phyloP scores from a whole-genome alignment of 176 grass and related monocot genomes.

The Raddia distichophylla region DNA sequence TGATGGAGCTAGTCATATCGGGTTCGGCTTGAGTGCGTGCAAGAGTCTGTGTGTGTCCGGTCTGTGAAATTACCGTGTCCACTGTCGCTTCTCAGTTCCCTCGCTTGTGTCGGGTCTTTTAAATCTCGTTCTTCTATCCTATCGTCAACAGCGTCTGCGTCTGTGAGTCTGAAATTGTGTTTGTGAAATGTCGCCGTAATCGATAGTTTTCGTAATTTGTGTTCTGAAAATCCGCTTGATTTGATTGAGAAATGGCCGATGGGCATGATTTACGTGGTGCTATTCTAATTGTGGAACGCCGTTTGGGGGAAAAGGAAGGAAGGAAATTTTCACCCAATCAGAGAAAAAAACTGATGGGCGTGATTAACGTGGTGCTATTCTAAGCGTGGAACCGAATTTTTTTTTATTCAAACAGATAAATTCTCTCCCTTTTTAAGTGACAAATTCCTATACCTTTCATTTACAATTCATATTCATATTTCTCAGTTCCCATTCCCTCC shows the following conservation, averaged over 20 bases:
- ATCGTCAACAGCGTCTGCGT: not conserved
- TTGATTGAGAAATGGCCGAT: not conserved
- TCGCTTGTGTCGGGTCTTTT: not conserved
- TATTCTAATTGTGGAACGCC: not conserved
- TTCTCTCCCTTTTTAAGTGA: no score
- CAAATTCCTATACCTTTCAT: no score
- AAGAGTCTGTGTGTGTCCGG: not conserved
- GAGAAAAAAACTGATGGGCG: no score
- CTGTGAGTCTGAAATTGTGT: not conserved
- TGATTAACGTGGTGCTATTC: no score
- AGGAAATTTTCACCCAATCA: no score
- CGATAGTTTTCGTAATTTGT: no score
- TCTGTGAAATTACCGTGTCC: not conserved
- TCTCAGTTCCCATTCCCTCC: no score
- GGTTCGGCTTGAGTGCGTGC: not conserved
- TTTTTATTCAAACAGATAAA: no score
- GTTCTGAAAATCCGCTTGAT: not conserved
- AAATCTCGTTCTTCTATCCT: not conserved
- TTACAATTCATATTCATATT: no score
- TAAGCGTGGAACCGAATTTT: no score
- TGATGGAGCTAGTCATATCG: conserved; percentile 18
- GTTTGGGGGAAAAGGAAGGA: no score
- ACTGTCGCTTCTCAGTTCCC: no score
- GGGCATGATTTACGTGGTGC: not conserved
- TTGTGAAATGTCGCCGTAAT: not conserved